A percentile compares a stretch with the other conserved stretches of the same genome.
Conservation (phyloP, 306 rosid genomes). For the Vigna radiata region DNA sequence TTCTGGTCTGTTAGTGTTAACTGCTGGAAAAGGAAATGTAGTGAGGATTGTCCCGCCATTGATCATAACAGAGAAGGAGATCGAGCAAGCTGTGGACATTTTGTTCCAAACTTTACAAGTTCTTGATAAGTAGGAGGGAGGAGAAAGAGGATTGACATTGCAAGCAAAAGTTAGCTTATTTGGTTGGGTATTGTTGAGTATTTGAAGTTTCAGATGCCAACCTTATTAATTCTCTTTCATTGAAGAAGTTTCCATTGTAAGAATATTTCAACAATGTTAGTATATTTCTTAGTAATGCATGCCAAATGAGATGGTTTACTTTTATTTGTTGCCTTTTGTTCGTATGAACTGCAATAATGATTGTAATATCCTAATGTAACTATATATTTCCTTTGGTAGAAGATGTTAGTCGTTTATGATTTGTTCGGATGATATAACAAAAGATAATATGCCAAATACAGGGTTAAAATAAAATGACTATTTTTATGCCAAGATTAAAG, state of each 20-base stretch:
- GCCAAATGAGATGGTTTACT: not conserved
- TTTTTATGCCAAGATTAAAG: too few relatives aligned
- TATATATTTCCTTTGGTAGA: too few relatives aligned
- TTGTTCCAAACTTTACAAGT: slow-evolving; percentile 56
- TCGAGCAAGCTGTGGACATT: slow-evolving; percentile 69
- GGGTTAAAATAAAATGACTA: too few relatives aligned
- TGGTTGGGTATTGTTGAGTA: slow-evolving; percentile 8
- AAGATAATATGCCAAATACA: too few relatives aligned
- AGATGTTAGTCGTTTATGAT: too few relatives aligned
- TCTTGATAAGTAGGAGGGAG: slow-evolving; percentile 62
- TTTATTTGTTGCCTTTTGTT: too few relatives aligned
- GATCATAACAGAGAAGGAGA: slow-evolving; percentile 81
- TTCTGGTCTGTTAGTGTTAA: slow-evolving; percentile 72
- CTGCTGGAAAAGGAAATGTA: slow-evolving; percentile 89
- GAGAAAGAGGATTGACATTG: slow-evolving; percentile 19
- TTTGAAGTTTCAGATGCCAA: not conserved
- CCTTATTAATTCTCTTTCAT: not conserved
- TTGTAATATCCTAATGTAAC: too few relatives aligned
- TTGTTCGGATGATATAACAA: too few relatives aligned
- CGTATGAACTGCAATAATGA: too few relatives aligned
- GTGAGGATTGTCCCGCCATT: slow-evolving; percentile 90
- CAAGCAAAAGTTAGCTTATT: not conserved
- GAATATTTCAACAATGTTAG: slow-evolving; percentile 14
- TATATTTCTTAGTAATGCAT: not conserved
- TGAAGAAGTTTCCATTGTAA: not conserved